A percentile compares a stretch with the other conserved stretches of the same genome.
Evolutionary conservation across 257 asterid genomes (phyloP).

Genomic region (Paraleonurus japonicus): DNA sequence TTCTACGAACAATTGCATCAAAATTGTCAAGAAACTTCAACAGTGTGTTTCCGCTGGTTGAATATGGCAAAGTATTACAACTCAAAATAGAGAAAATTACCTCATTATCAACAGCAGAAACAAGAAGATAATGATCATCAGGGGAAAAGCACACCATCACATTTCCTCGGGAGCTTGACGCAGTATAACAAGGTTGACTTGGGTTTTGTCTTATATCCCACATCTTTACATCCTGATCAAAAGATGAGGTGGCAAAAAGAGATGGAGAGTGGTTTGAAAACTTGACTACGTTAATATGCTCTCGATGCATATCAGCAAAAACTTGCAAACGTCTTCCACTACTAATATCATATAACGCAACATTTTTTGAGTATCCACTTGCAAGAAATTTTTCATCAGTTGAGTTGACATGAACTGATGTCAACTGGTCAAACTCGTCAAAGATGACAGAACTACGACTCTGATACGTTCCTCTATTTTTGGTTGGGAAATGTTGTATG

Average conservation of each 20-base stretch:
- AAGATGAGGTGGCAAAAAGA: constrained; percentile 86
- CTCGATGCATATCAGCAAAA: constrained; percentile 76
- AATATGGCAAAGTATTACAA: neutral
- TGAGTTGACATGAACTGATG: constrained; percentile 92
- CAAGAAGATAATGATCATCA: constrained; percentile 90
- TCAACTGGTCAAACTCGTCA: constrained; percentile 87
- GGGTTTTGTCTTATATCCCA: constrained; percentile 89
- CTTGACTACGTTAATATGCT: constrained; percentile 88
- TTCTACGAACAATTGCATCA: constrained; percentile 13
- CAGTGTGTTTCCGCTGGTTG: constrained; percentile 8
- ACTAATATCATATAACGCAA: constrained; percentile 75
- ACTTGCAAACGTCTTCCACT: constrained; percentile 76
- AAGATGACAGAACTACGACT: constrained; percentile 49
- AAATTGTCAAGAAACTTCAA: constrained; percentile 4
- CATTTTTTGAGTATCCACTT: constrained; percentile 86
- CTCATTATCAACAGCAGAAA: constrained; percentile 96
- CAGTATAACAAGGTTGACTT: constrained; percentile 75
- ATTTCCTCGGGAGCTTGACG: constrained; percentile 80
- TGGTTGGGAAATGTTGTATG: constrained; percentile 44
- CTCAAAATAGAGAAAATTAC: constrained; percentile 36
- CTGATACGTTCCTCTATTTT: constrained; percentile 42
- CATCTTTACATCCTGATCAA: constrained; percentile 87
- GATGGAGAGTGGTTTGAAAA: constrained; percentile 92
- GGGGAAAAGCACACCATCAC: constrained; percentile 98
- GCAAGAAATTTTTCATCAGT: constrained; percentile 89